A percentile compares a stretch with the other conserved stretches of the same genome.
Conservation (phyloP, 2,329 filamentous ascomycete genomes). For the Bipolaris cookei region DNA sequence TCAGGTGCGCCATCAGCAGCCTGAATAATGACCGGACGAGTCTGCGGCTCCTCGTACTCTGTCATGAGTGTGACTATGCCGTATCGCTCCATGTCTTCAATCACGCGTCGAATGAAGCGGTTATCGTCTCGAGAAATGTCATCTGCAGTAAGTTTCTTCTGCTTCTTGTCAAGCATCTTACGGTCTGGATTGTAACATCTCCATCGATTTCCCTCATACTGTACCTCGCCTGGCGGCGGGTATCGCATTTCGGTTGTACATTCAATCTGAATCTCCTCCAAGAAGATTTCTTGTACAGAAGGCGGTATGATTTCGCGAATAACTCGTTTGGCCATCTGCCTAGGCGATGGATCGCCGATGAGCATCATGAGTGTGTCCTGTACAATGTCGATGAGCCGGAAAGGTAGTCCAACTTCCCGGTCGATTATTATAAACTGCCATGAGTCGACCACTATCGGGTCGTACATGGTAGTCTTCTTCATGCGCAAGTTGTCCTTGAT, state of each 20-base stretch:
- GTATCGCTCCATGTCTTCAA: slow-evolving; percentile 39
- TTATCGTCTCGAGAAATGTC: slow-evolving; percentile 24
- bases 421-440: slow-evolving; percentile 46
- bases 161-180: slow-evolving; percentile 12
- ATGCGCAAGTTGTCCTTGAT: slow-evolving; percentile 36
- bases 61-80: slow-evolving; percentile 28
- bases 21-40: slow-evolving; percentile 31
- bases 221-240: slow-evolving; percentile 28
- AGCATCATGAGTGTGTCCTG: slow-evolving; percentile 37
- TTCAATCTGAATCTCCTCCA: slow-evolving; percentile 30
- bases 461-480: slow-evolving; percentile 35
- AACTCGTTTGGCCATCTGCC: slow-evolving; percentile 31
- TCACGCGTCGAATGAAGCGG: slow-evolving; percentile 31
- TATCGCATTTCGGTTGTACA: slow-evolving; percentile 22
- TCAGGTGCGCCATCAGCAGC: slow-evolving; percentile 32
- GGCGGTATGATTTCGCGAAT: slow-evolving; percentile 33
- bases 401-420: slow-evolving; percentile 31
- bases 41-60: slow-evolving; percentile 33
- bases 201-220: slow-evolving; percentile 37
- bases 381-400: slow-evolving; percentile 37
- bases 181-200: slow-evolving; percentile 28
- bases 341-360: slow-evolving; percentile 28
- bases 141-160: slow-evolving; percentile 12
- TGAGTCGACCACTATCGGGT: slow-evolving; percentile 40
- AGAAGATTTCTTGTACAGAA: slow-evolving; percentile 30